Evolutionary conservation across 805 yeast species (phyloP).

Genomic region (Spathaspora passalidarum): DNA sequence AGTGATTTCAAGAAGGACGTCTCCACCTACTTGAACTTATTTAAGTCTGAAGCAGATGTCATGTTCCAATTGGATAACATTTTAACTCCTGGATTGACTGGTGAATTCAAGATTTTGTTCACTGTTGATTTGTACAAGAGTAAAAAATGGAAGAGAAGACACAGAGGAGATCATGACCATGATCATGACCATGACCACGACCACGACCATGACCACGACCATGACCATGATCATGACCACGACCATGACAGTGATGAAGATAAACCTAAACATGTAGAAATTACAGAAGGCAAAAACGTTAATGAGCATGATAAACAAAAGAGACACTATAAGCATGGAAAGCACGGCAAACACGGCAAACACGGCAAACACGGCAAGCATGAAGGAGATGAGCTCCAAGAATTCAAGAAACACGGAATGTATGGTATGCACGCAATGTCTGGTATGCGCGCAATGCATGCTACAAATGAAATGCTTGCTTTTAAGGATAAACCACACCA

Average conservation of each 20-base stretch:
- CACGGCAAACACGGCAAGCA: neutral
- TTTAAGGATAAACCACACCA: neutral
- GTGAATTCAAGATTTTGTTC: slow-evolving; percentile 55
- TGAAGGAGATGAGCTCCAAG: neutral
- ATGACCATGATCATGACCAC: slow-evolving; percentile 1
- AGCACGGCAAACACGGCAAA: neutral
- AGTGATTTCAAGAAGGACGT: slow-evolving; percentile 62
- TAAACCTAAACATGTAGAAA: neutral
- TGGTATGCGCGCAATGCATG: neutral
- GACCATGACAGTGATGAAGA: slow-evolving; percentile 1
- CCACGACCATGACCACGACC: slow-evolving; percentile 2
- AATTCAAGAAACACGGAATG: slow-evolving; percentile 2
- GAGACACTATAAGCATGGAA: neutral
- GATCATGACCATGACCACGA: slow-evolving; percentile 2
- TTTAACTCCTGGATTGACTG: slow-evolving; percentile 52
- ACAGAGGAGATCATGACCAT: neutral
- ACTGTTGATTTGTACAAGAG: slow-evolving; percentile 48
- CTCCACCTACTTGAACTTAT: slow-evolving; percentile 50
- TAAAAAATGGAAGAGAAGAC: neutral
- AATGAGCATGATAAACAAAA: neutral
- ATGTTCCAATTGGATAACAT: slow-evolving; percentile 67
- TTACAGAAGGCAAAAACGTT: neutral
- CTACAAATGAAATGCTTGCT: neutral
- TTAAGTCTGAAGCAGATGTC: slow-evolving; percentile 40
- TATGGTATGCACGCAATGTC: slow-evolving; percentile 3